These are phyloP conservation scores for Pythium folliculosum DNA, from an alignment of 352 stramenopile genomes.

Conservation along the genomic window DNA sequence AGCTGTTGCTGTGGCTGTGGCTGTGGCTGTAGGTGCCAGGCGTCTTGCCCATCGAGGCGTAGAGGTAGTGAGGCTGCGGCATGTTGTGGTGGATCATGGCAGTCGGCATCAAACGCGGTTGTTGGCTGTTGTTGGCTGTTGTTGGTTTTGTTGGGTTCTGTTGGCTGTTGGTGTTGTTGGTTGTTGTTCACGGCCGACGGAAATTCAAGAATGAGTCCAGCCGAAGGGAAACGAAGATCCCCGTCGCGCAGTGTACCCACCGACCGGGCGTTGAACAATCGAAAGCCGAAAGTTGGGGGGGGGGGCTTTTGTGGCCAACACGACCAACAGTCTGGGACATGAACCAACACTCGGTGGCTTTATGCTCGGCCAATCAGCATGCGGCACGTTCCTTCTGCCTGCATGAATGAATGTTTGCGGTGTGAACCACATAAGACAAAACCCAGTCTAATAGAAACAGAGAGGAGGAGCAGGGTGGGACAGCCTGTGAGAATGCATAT, in stretches of 20 bases:
- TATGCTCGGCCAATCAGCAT: background rate
- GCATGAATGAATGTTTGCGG: background rate
- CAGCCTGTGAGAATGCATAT: conserved; percentile 5
- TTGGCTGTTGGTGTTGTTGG: background rate
- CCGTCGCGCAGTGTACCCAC: background rate
- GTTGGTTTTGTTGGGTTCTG: background rate
- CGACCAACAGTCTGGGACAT: conserved; percentile 1
- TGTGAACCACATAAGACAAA: background rate
- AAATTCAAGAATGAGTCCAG: background rate
- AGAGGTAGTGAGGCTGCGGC: conserved; percentile 1
- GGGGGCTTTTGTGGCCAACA: background rate
- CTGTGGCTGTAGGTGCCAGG: background rate
- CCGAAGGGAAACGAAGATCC: background rate
- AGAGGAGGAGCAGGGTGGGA: background rate
- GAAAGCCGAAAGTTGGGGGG: no score
- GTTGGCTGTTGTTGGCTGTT: background rate
- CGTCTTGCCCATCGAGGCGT: conserved; percentile 3
- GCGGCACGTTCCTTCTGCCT: background rate
- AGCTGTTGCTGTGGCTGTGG: background rate
- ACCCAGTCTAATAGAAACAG: background rate
- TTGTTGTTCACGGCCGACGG: background rate
- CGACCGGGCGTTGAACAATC: background rate
- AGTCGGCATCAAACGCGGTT: background rate
- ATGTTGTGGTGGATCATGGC: conserved; percentile 8
- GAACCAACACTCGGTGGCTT: background rate